phyloP scores from a whole-genome alignment of 805 yeast species.

The Metschnikowia amazonensis region DNA sequence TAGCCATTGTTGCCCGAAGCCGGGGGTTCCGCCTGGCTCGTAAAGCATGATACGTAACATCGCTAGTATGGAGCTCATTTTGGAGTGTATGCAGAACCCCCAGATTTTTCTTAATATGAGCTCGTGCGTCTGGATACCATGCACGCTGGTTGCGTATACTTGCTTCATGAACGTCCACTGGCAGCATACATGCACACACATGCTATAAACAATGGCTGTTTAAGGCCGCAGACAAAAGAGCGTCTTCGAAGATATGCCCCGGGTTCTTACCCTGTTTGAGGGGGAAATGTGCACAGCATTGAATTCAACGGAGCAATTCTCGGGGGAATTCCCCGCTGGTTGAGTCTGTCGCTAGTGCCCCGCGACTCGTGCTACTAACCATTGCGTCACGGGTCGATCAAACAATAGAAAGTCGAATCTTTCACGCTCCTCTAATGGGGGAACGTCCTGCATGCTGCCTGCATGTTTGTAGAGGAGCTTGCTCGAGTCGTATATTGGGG shows the following conservation, averaged over 20 bases:
- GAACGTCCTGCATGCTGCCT: neutral
- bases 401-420: neutral
- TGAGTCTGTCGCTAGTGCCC: neutral
- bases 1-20: neutral
- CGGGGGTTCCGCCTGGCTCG: neutral
- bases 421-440: neutral
- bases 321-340: conserved; percentile 2
- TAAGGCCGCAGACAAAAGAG: too few relatives aligned
- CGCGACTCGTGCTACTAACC: conserved; percentile 4
- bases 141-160: conserved; percentile 1
- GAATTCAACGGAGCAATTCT: neutral
- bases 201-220: neutral
- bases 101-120: neutral
- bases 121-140: neutral
- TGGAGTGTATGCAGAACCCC: neutral
- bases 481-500: neutral
- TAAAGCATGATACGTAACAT: neutral
- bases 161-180: neutral
- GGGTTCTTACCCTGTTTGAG: neutral
- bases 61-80: neutral
- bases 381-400: neutral
- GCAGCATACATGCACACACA: neutral
- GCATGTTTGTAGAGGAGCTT: neutral
- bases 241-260: neutral
- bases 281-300: neutral